A percentile compares a stretch with the other conserved stretches of the same genome.
These are phyloP conservation scores for Nelumbo lutea DNA, from an alignment of 164 flowering plant genomes.

Conservation along the genomic window DNA sequence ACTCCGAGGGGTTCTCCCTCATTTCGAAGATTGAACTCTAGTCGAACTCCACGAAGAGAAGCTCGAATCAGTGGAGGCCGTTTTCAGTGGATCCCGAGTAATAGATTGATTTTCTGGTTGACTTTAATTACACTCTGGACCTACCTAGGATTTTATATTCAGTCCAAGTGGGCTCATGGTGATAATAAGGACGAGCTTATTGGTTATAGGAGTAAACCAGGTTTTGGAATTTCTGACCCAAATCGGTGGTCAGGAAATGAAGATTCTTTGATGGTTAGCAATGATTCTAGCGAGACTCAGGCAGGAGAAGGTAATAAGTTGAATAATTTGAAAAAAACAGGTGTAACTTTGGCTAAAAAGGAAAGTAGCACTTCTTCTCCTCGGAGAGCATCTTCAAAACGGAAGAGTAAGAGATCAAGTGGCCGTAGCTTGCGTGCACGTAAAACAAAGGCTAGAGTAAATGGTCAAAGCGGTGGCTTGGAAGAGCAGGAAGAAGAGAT, in stretches of 20 bases:
- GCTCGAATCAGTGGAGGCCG: conserved; percentile 33
- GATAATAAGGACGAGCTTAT: conserved; percentile 50
- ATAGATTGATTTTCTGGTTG: conserved; percentile 73
- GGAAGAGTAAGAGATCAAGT: conserved; percentile 37
- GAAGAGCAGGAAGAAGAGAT: conserved; percentile 57
- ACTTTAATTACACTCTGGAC: conserved; percentile 90
- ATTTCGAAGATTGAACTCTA: conserved; percentile 50
- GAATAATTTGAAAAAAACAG: conserved; percentile 14
- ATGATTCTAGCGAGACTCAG: conserved; percentile 17
- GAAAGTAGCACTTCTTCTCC: conserved; percentile 26
- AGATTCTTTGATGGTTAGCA: conserved; percentile 15
- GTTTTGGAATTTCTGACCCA: conserved; percentile 14
- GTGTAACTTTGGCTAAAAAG: conserved; percentile 38
- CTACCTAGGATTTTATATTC: conserved; percentile 84
- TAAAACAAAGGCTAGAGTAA: conserved; percentile 28
- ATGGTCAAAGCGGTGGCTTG: conserved; percentile 21
- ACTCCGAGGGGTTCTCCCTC: conserved; percentile 75
- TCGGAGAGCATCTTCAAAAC: conserved; percentile 24
- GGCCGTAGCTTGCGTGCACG: conserved; percentile 33
- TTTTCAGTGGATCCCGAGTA: conserved; percentile 60
- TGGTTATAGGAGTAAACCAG: conserved; percentile 45
- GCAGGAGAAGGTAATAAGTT: conserved; percentile 14
- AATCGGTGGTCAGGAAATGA: conserved; percentile 23
- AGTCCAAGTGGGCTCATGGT: conserved; percentile 96
- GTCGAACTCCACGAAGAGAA: conserved; percentile 72